These are phyloP conservation scores for Apiotrichum siamense DNA, from an alignment of 1,284 basidiomycete genomes.

Conservation along the genomic window DNA sequence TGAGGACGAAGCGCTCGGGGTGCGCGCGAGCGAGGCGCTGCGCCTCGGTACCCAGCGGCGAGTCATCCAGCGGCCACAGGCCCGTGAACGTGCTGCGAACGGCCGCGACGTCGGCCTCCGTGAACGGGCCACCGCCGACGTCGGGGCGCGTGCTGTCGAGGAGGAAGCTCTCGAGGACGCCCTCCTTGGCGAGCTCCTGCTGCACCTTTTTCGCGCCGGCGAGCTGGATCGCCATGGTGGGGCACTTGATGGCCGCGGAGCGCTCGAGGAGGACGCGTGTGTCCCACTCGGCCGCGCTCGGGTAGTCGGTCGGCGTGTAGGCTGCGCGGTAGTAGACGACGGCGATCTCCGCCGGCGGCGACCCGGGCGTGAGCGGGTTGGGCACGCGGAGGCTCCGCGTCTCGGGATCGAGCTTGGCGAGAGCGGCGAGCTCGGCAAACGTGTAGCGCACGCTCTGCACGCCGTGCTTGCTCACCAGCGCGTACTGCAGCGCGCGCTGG, in stretches of 20 bases:
- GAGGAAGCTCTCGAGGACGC: slow-evolving; percentile 69
- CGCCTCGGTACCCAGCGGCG: slow-evolving; percentile 49
- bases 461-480: slow-evolving; percentile 60
- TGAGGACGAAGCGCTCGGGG: slow-evolving; percentile 68
- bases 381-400: slow-evolving; percentile 50
- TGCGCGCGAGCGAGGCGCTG: slow-evolving; percentile 55
- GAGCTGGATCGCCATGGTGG: slow-evolving; percentile 81
- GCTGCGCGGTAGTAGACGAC: slow-evolving; percentile 82
- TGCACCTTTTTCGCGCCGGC: slow-evolving; percentile 96
- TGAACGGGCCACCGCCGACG: slow-evolving; percentile 46
- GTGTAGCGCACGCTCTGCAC: slow-evolving; percentile 71
- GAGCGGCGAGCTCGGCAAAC: slow-evolving; percentile 58
- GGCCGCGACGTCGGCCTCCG: slow-evolving; percentile 50
- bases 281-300: slow-evolving; percentile 58
- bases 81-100: slow-evolving; percentile 67
- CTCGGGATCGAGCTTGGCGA: slow-evolving; percentile 52
- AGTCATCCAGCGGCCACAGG: slow-evolving; percentile 60
- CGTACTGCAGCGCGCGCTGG: slow-evolving; percentile 82
- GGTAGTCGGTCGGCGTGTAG: slow-evolving; percentile 80
- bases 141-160: slow-evolving; percentile 33
- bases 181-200: slow-evolving; percentile 71
- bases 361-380: slow-evolving; percentile 37
- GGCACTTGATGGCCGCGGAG: slow-evolving; percentile 85
- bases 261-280: slow-evolving; percentile 71
- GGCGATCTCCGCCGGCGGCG: slow-evolving; percentile 59